Evolutionary conservation across 192 early-diverging fungal genomes (phyloP), one percentile per base, ranked within the genome.

Genomic region (Linnemannia exigua): DNA sequence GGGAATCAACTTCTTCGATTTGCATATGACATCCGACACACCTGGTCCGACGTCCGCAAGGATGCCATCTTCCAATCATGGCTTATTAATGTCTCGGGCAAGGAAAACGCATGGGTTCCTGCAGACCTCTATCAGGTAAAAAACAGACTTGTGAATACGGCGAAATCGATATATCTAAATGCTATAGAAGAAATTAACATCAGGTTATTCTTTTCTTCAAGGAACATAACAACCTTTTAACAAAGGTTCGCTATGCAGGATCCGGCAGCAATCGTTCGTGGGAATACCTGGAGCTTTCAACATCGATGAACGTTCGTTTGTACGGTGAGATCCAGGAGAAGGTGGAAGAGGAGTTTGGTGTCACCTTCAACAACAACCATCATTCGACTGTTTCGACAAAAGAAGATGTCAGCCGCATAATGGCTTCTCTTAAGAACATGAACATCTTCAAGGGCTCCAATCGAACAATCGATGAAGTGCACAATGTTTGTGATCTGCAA

Each of bases 41-140:
- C 68, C 31, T 79, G 77, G 70, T 9, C 51, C 8, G n/a, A 69
- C 15, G 7, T 61, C 9, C 25, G 11, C 16, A 79, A 79, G 78
- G 16, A 25, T 22, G 79, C 79, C 36, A 74, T 80, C 63, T 36
- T 74, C 17, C 74, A 72, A 28, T 69, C 79, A 22, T 80, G 71
- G 71, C 50, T 74, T 15, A 61, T 80, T 4, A 80, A 80, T 31
- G 74, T 67, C 17, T 28, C 15, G 3, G 79, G 79, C 22, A 22
- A 69, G 7, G 35, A 36, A 4, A 71, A 36, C 19, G 19, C 35
- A 28, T 74, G 78, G 78, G 63, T 79, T n/a, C 70, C 78, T 44
- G 33, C 52, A 20, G 77, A 79, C 28, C 36, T 79, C 17, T 72
- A 71, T 12, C 70, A 71, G 44, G 67, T 31, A 37, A 20, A 68